Evolutionary conservation across 768 basidiomycete species (phyloP), one percentile per base, ranked within the genome.

Genomic region (Amanita molliuscula): DNA sequence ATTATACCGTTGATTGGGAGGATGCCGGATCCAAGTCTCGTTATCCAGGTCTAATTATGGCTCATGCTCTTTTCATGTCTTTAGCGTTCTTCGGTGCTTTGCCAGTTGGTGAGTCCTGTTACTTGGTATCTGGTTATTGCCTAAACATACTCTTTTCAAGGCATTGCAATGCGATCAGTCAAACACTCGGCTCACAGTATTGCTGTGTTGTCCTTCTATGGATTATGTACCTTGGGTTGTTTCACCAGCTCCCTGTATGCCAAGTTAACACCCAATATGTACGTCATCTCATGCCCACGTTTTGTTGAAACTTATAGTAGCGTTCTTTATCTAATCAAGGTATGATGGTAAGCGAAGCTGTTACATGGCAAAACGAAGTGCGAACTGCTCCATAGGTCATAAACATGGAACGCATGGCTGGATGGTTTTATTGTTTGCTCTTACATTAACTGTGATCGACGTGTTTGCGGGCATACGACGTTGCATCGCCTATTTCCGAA

Each of bases 231-330:
- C 1, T 61, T 94, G 35, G 89, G 88, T 4, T 78, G 84, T 61
- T 71, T 79, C 11, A 66, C 82, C 18, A 84, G 83, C 57, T 72
- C 73, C 2, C 61, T 88, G 20, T 96, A 97, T 65, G 72, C 72
- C 38, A 88, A 88, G 55, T 63, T 83, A 45, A 91, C 89, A 0
- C 88, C 89, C 2, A 75, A 94, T 64, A 81, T 92, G 84, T 93
- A 65, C 59, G 84, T 72, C 49, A 67, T 57, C 35, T 34, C 37
- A 21, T 54, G 51, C 36, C 40, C 35, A 40, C 54, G 43, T 20
- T 29, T 53, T 29, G 44, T 42, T 53, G 40, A 45, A 55, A 52
- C 60, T 61, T 44, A 62, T 54, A 45, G 52, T 52, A 44, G 31
- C 54, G 38, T 29, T 51, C 2, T 3, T n/a, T n/a, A 16, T 26